Evolutionary conservation across 768 basidiomycete species (phyloP), one percentile per base, ranked within the genome.

Genomic region (Macrocybe gigantea): DNA sequence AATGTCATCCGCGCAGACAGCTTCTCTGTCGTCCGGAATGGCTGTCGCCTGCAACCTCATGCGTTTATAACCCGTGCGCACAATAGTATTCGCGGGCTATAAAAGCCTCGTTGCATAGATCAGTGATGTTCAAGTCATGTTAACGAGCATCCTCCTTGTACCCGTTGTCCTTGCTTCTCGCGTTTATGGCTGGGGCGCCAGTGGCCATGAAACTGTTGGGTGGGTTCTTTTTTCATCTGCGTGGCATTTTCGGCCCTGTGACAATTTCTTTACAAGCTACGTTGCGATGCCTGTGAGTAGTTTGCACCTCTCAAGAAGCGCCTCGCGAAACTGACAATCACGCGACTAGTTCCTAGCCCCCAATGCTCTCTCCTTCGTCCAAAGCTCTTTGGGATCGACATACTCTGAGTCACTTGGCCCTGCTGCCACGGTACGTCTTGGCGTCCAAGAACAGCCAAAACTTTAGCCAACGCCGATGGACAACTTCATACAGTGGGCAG

Each of bases 361-460:
- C 3, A 74, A 73, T 6, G 70, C 77, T 1, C 64, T 75, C 6
- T 60, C 68, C 3, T 75, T 74, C 49, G 78, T 79, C 3, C 56
- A 76, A 51, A 59, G 65, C 0, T 70, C 72, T 4, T 60, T 79
- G 7, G 72, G 72, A 1, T 60, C 72, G 0, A 70, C 63, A 1
- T 77, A 72, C 53, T 63, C 64, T 42, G 51, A 67, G 40, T 72
- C 74, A 6, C 70, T 81, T 13, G 77, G 77, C 1, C 68, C 70
- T 47, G 77, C 75, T 6, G 73, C 76, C 3, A 67, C 72, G 7
- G 76, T 78, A 47, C 51, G 64, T 53, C 29, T 30, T 22, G 37
- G 48, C 33, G 5, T n/a, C 33, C 10, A 7, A 41, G 40, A 34
- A 32, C 5, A 38, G 32, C 8, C 31, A 42, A 45, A 34, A 31